Evolutionary conservation across 345 rosid species (phyloP), one percentile per base, ranked within the genome.

Genomic region (Excoecaria cochinchinensis): DNA sequence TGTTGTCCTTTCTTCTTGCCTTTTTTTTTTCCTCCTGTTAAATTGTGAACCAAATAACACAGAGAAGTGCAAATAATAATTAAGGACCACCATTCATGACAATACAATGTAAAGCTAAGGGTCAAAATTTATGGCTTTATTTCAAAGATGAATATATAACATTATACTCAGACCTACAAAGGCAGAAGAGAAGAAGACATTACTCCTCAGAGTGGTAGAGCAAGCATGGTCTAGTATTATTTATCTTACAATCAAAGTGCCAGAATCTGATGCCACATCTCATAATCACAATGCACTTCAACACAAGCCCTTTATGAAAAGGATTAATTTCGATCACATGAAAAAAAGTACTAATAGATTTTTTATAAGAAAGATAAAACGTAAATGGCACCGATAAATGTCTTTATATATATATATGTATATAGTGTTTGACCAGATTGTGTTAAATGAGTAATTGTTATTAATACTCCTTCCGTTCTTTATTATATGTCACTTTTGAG

Each of bases 251-350:
- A 15, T 11, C 16, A 47, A 69, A 68, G 67, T 48, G 56, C 5
- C 52, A 70, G 78, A 53, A 79, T 74, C 69, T 63, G 81, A 78
- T 51, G 4, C 79, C 73, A 24, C 40, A 67, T 73, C 77, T 44
- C 53, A n/a, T 4, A 44, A 63, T 58, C 67, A 22, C 3, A 75
- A 51, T 42, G 82, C 80, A 80, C 70, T 59, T 76, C 17, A 11
- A 46, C 67, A 68, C n/a, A n/a, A 76, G 78, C 50, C 44, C 70
- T 36, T 8, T n/a, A n/a, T n/a, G n/a, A n/a, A n/a, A n/a, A n/a
- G n/a, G n/a, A n/a, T n/a, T n/a, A n/a, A n/a, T n/a, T n/a, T n/a
- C n/a, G n/a, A n/a, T n/a, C n/a, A n/a, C n/a, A n/a, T n/a, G n/a
- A n/a, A n/a, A n/a, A n/a, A n/a, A n/a, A n/a, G n/a, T n/a, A n/a